phyloP scores from a whole-genome alignment of 78 protist genomes.

The Corallochytrium limacisporum region DNA sequence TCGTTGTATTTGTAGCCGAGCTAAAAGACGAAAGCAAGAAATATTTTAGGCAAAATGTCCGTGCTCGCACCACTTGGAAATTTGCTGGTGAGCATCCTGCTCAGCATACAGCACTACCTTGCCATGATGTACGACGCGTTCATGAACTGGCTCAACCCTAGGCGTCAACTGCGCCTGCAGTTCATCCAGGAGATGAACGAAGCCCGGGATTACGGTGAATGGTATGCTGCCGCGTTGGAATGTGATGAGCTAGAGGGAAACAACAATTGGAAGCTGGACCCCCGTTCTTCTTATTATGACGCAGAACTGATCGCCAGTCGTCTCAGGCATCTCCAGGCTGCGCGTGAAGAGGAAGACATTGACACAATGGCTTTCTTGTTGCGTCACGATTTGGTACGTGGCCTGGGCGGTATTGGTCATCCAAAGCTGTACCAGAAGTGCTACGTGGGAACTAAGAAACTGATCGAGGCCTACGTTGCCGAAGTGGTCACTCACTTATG shows the following conservation, averaged over 20 bases:
- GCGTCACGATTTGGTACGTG: slow-evolving; percentile 5
- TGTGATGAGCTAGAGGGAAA: background rate
- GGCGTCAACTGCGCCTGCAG: too few relatives aligned
- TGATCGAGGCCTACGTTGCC: slow-evolving; percentile 26
- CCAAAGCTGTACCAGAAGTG: background rate
- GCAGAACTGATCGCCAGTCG: background rate
- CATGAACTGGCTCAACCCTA: too few relatives aligned
- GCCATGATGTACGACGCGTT: too few relatives aligned
- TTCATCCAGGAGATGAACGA: too few relatives aligned
- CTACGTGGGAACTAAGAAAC: slow-evolving; percentile 19
- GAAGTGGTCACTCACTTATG: slow-evolving; percentile 2
- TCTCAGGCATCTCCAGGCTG: background rate
- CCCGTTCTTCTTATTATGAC: background rate
- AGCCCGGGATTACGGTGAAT: too few relatives aligned
- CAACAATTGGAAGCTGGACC: background rate
- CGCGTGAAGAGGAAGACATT: background rate
- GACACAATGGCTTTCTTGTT: background rate
- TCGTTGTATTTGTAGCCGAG: too few relatives aligned
- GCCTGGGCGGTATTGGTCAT: slow-evolving; percentile 25
- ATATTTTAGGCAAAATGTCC: too few relatives aligned
- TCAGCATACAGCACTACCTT: too few relatives aligned
- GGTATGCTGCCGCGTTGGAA: background rate
- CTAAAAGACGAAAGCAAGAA: too few relatives aligned
- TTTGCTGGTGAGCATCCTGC: too few relatives aligned
- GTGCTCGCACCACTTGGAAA: too few relatives aligned